phyloP scores from a whole-genome alignment of 768 basidiomycete genomes.

The Leucosporidium yakuticum region DNA sequence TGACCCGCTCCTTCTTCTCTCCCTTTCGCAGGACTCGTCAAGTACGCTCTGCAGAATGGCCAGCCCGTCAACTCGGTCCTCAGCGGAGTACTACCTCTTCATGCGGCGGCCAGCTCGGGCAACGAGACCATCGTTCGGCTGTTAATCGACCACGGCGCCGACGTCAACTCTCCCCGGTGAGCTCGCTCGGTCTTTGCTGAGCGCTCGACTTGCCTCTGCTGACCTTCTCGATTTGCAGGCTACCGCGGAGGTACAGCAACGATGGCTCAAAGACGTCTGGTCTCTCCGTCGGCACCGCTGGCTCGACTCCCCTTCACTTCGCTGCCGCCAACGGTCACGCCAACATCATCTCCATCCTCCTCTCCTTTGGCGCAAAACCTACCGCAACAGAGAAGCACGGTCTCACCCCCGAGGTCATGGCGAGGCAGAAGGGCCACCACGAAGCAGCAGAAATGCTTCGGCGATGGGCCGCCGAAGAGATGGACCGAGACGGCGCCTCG shows the following conservation, averaged over 20 bases:
- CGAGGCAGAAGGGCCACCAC: conserved; percentile 69
- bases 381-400: conserved; percentile 84
- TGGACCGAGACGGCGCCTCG: conserved; percentile 7
- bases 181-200: conserved; percentile 33
- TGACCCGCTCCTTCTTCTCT: conserved; percentile 1
- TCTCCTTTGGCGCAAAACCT: conserved; percentile 76
- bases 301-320: conserved; percentile 80
- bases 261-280: conserved; percentile 42
- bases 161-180: conserved; percentile 90
- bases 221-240: conserved; percentile 20
- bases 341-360: conserved; percentile 66
- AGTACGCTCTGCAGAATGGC: conserved; percentile 85
- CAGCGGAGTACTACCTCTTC: conserved; percentile 92
- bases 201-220: conserved; percentile 36
- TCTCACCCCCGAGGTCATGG: conserved; percentile 75
- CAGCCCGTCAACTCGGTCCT: conserved; percentile 95
- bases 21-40: conserved; percentile 57
- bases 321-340: conserved; percentile 92
- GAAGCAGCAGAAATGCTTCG: conserved; percentile 68
- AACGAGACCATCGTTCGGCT: conserved; percentile 79
- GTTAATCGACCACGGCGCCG: conserved; percentile 89
- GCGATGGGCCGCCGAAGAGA: conserved; percentile 32
- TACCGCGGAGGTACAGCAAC: conserved; percentile 48
- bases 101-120: conserved; percentile 88
- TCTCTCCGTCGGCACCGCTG: conserved; percentile 34